Base-by-base conservation (phyloP, 352 stramenopile species). In the Pythium dissimile region DNA sequence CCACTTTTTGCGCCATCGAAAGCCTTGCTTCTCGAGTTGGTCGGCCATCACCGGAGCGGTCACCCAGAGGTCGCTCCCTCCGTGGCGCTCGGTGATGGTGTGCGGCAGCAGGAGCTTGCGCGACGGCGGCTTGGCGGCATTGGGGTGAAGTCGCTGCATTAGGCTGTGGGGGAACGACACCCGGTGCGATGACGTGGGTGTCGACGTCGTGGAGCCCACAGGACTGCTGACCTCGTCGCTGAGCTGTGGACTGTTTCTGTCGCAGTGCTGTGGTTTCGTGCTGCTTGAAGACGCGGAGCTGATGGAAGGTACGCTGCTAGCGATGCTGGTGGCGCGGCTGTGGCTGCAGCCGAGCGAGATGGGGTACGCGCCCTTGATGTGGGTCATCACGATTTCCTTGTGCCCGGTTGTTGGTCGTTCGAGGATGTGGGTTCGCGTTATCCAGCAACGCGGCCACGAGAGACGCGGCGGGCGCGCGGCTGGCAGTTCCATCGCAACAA, bases 1-100 rank as follows among this genome's bases (percentile, higher is more conserved):
- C 80, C 80, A 92, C 68, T 86, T 86, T 54, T 83, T 88, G 46
- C 75, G 75, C 82, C 79, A 92, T 12, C 77, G 76, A 50, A 90
- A 92, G 51, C 76, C 77, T 32, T 83, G 73, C 67, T 90, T 90
- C 54, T 89, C 77, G 27, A 92, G 70, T 37, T 76, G 75, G 18
- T 80, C 82, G n/a, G 60, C 71, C 23, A 89, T 59, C 41, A 89
- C 77, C 8, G 80, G 80, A n/a, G 82, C 82, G 27, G 79, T 84
- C 37, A 92, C 77, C 82, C 82, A 92, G 0, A 92, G 69, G 53
- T 92, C 71, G 42, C 67, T 61, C 27, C 82, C 82, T 46, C 80
- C 80, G 42, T 84, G 66, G 59, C 80, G 67, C 39, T 92, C 82
- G 16, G 82, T 92, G 74, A 92, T 90, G 0, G 75, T 89, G 54